These are phyloP conservation scores for Lachnellula occidentalis DNA, from an alignment of 2,329 filamentous ascomycete genomes.

Conservation along the genomic window DNA sequence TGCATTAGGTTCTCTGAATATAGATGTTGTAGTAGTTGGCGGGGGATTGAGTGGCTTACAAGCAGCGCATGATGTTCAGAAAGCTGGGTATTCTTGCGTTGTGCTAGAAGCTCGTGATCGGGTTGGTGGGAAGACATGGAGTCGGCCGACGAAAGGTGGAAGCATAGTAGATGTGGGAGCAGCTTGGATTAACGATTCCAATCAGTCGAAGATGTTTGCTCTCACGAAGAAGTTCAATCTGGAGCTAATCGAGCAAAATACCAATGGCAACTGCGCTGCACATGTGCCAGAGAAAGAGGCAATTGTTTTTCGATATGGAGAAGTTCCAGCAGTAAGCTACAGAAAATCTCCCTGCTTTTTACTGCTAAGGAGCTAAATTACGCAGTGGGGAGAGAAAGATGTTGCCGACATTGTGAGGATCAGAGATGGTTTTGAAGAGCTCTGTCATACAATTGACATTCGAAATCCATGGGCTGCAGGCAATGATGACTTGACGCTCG, in stretches of 20 bases:
- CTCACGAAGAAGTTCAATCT: conserved; percentile 38
- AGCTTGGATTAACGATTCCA: conserved; percentile 49
- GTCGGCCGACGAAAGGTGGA: conserved; percentile 20
- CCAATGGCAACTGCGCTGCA: conserved; percentile 38
- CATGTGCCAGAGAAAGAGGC: conserved; percentile 35
- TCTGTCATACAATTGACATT: conserved; percentile 13
- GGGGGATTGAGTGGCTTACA: conserved; percentile 12
- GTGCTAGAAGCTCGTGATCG: conserved; percentile 39
- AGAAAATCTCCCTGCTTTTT: too few species aligned
- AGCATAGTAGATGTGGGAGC: conserved; percentile 48
- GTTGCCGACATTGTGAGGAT: conserved; percentile 2
- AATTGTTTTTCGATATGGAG: conserved; percentile 31
- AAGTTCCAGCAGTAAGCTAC: conserved; percentile 23
- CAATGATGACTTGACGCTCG: conserved; percentile 32
- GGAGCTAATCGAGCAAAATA: conserved; percentile 44
- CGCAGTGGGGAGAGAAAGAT: too few species aligned
- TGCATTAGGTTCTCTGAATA: background rate
- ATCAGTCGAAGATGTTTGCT: conserved; percentile 33
- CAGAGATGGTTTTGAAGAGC: conserved; percentile 1
- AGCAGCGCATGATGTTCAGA: conserved; percentile 11
- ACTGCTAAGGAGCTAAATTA: background rate
- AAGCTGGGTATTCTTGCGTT: conserved; percentile 13
- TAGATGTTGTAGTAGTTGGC: conserved; percentile 12
- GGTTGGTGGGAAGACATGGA: conserved; percentile 37
- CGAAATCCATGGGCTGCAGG: conserved; percentile 13